Evolutionary conservation across 768 basidiomycete genomes (phyloP), one percentile per base, ranked within the genome.

Genomic region (Lactarius psammicola): DNA sequence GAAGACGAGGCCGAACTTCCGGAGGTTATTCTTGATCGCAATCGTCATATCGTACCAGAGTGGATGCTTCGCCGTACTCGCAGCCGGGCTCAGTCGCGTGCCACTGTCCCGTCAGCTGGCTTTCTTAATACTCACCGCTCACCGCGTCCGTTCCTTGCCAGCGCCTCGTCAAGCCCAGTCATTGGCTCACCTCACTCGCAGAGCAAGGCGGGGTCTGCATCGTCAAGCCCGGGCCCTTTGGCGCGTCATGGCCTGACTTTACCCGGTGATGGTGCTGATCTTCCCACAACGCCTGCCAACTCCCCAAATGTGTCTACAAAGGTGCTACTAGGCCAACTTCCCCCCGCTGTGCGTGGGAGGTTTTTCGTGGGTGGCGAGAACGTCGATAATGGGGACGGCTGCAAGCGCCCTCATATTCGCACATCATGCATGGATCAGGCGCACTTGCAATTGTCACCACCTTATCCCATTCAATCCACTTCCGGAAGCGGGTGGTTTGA

Each of bases 1-100:
- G 76, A 84, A 28, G 58, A 62, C 60, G 89, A 89, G 70, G 85
- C 90, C 20, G 96, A 98, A 76, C 81, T 98, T 72, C 97, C 97
- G 1, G 96, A 98, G 76, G 97, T 99, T 17, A 87, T 86, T 8
- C 82, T 99, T 56, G 95, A 95, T 71, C 87, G 87, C 68, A 91
- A 99, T 75, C 84, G 90, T n/a, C 97, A 99, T 76, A 97, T 99
- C 66, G 87, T 99, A 56, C 96, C 97, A 4, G 87, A 94, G 68
- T 97, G 94, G 91, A 80, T 98, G 78, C 80, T 97, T 54, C 81
- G 81, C 36, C 81, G 61, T 77, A 80, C 72, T 80, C 75, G 74
- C 1, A 68, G 71, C 40, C 73, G 76, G 31, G 83, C 85, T 3
- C 76, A 82, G 56, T 84, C 85, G 20, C 83, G 79, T 60, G 71